Percentiles rank a stretch among this genome's conserved stretches.
Conservation (phyloP, 1,139 yeast genomes). For the Kodamaea sp. region DNA sequence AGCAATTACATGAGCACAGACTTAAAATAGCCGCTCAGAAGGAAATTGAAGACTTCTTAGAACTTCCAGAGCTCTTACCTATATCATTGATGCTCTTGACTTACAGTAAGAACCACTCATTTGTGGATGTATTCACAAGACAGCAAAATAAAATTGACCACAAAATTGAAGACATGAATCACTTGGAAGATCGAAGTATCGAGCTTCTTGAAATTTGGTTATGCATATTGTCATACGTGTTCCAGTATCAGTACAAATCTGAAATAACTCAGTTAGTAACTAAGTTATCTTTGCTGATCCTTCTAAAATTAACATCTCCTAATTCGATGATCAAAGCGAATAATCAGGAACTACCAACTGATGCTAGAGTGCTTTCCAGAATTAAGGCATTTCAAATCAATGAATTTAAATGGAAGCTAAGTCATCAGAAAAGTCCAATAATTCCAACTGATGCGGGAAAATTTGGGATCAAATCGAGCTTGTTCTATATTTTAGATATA, state of each 20-base stretch:
- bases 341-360: conserved; percentile 6
- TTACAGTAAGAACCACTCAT: conserved; percentile 23
- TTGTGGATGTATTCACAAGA: conserved; percentile 20
- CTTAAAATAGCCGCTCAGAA: conserved; percentile 10
- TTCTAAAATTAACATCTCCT: conserved; percentile 27
- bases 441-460: conserved; percentile 29
- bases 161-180: conserved; percentile 19
- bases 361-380: conserved; percentile 11
- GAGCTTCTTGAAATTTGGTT: conserved; percentile 38
- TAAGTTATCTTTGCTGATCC: conserved; percentile 23
- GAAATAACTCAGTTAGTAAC: conserved; percentile 23
- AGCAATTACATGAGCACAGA: conserved; percentile 18
- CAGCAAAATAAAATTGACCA: conserved; percentile 15
- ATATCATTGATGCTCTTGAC: conserved; percentile 23
- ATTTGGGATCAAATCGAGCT: conserved; percentile 29
- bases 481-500: conserved; percentile 41
- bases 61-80: conserved; percentile 27
- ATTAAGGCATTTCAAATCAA: conserved; percentile 28
- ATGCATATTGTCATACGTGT: conserved; percentile 37
- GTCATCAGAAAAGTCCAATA: conserved; percentile 41
- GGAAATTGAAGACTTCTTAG: conserved; percentile 15
- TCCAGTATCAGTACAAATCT: conserved; percentile 38
- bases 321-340: conserved; percentile 3
- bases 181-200: conserved; percentile 18
- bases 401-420: conserved; percentile 44